Conservation (phyloP, 768 basidiomycete species). For the Leccinellum rugosiceps region DNA sequence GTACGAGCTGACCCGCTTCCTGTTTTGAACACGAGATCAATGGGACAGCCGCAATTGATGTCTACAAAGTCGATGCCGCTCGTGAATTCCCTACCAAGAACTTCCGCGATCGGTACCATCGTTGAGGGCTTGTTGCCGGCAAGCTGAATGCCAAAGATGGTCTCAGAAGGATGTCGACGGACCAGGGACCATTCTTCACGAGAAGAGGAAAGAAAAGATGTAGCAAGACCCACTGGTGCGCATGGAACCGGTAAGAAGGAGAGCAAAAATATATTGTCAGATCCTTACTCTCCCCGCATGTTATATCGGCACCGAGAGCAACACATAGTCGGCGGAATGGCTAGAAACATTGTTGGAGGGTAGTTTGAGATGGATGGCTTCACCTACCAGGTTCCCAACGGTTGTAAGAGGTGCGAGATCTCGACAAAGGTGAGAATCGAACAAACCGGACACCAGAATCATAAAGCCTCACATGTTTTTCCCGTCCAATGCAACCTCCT, state of each 20-base stretch:
- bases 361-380: not conserved
- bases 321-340: conserved; percentile 93
- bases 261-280: not conserved
- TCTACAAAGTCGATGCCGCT: conserved; percentile 85
- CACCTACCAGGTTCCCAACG: conserved; percentile 81
- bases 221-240: conserved; percentile 86
- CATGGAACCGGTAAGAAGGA: not conserved
- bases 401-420: conserved; percentile 86
- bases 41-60: conserved; percentile 95
- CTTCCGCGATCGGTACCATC: conserved; percentile 79
- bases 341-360: conserved; percentile 34
- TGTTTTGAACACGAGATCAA: conserved; percentile 89
- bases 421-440: conserved; percentile 33
- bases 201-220: conserved; percentile 83
- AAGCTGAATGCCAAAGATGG: conserved; percentile 86
- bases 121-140: conserved; percentile 83
- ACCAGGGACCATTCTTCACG: conserved; percentile 96
- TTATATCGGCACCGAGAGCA: conserved; percentile 87
- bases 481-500: conserved; percentile 82
- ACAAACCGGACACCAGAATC: not conserved
- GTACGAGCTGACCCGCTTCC: conserved; percentile 87
- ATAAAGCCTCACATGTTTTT: conserved; percentile 65
- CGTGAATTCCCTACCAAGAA: conserved; percentile 65
- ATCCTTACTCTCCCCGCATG: conserved; percentile 83
- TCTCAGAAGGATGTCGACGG: conserved; percentile 82